These are phyloP conservation scores for Spatholobus suberectus DNA, from an alignment of 306 rosid genomes.

Conservation along the genomic window DNA sequence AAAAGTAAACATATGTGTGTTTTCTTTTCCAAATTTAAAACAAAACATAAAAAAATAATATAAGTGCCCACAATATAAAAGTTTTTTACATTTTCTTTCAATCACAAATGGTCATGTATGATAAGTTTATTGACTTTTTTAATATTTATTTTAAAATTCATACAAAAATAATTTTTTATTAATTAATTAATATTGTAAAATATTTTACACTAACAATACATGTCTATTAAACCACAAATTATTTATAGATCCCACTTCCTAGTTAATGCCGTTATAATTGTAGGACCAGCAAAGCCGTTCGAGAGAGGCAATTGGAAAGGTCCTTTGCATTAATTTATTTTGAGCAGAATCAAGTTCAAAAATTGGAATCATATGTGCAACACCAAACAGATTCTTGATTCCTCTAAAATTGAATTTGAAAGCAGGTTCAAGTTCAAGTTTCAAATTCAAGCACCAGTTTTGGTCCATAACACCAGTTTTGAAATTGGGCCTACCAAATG, in stretches of 20 bases:
- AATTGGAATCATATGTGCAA: not conserved
- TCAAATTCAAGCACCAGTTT: constrained; percentile 1
- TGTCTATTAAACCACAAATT: not conserved
- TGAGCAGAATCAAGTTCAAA: constrained; percentile 23
- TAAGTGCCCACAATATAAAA: too few species aligned
- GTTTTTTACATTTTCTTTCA: too few species aligned
- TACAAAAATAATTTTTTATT: too few species aligned
- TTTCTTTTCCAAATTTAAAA: not conserved
- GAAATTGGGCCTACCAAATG: constrained; percentile 22
- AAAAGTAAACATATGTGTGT: not conserved
- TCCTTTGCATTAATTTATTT: constrained; percentile 13
- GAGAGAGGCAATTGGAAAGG: not conserved
- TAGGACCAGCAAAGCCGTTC: constrained; percentile 31
- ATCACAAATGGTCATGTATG: too few species aligned
- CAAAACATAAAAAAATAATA: not conserved
- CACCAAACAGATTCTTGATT: constrained; percentile 26
- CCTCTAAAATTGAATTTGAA: constrained; percentile 31
- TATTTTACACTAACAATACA: too few species aligned
- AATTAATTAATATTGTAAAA: too few species aligned
- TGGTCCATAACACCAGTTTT: not conserved
- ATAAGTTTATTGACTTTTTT: too few species aligned
- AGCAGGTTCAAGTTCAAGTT: constrained; percentile 28
- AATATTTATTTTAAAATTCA: too few species aligned
- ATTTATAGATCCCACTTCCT: not conserved
- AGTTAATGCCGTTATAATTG: constrained; percentile 9